phyloP scores from a whole-genome alignment of 805 yeast species.

The Candida incommunis region DNA sequence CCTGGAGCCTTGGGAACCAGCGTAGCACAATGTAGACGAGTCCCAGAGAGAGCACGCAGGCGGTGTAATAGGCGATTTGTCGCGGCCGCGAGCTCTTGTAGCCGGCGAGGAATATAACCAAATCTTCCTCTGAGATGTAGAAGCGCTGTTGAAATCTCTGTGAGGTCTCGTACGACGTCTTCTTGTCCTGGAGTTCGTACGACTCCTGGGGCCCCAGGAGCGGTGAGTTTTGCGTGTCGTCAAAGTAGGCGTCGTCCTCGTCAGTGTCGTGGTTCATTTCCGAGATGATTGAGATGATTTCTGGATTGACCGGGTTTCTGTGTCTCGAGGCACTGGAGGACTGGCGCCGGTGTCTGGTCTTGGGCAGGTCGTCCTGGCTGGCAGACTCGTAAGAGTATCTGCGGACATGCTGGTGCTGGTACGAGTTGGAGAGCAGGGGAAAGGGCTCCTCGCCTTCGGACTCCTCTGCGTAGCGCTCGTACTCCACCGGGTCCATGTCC shows the following conservation, averaged over 20 bases:
- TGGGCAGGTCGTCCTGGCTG: background rate
- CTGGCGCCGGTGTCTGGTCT: conserved; percentile 1
- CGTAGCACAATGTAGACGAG: conserved; percentile 55
- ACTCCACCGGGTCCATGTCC: conserved; percentile 21
- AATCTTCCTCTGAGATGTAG: conserved; percentile 90
- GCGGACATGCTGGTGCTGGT: conserved; percentile 8
- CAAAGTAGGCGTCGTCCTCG: conserved; percentile 4
- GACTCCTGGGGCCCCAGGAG: conserved; percentile 1
- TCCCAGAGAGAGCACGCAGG: conserved; percentile 55
- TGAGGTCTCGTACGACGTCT: conserved; percentile 7
- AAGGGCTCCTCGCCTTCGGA: conserved; percentile 3
- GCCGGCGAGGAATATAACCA: conserved; percentile 90
- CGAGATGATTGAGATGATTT: conserved; percentile 7
- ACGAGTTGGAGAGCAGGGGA: background rate
- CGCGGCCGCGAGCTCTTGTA: conserved; percentile 42
- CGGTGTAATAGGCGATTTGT: conserved; percentile 31
- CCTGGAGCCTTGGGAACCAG: conserved; percentile 75
- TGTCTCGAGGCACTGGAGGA: conserved; percentile 2
- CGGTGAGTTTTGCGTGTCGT: background rate
- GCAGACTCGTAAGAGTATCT: conserved; percentile 16
- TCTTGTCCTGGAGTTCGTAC: conserved; percentile 1
- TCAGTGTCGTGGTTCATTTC: conserved; percentile 7
- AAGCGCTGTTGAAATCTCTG: conserved; percentile 47
- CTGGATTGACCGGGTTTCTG: background rate
- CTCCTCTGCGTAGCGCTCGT: conserved; percentile 6